Evolutionary conservation across 371 early-diverging fungal species (phyloP).

Genomic region (Zychaea mexicana): DNA sequence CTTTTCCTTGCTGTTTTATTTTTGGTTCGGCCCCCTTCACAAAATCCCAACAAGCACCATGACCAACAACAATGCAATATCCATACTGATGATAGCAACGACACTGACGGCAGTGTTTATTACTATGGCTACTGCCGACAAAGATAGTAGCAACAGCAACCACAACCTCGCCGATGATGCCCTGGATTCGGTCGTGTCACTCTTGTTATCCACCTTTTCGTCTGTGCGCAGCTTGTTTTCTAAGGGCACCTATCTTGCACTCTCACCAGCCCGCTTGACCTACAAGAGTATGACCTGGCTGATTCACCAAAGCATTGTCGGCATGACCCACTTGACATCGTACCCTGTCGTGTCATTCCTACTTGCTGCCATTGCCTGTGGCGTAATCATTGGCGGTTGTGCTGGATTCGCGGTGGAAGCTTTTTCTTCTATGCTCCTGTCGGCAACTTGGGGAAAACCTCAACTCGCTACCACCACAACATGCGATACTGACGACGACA

Average conservation of each 20-base stretch:
- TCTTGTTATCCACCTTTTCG: not conserved
- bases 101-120: no score
- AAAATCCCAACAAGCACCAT: no score
- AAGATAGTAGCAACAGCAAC: no score
- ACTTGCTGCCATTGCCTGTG: constrained; percentile 33
- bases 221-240: not conserved
- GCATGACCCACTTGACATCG: not conserved
- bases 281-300: not conserved
- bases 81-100: no score
- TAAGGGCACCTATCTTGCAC: not conserved
- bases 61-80: no score
- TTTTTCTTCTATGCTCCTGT: constrained; percentile 30
- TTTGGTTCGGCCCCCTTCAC: no score
- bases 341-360: constrained; percentile 35
- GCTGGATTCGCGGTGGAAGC: constrained; percentile 54
- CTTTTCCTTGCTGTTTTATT: no score
- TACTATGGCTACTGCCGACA: no score
- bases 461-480: not conserved
- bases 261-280: not conserved
- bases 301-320: not conserved
- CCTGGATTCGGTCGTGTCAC: not conserved
- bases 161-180: no score
- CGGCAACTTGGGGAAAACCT: constrained; percentile 38
- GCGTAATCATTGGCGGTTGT: constrained; percentile 45
- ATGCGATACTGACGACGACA: not conserved